Evolutionary conservation across 2,329 filamentous ascomycete genomes (phyloP).

Genomic region (Pestalotiopsis sp.): DNA sequence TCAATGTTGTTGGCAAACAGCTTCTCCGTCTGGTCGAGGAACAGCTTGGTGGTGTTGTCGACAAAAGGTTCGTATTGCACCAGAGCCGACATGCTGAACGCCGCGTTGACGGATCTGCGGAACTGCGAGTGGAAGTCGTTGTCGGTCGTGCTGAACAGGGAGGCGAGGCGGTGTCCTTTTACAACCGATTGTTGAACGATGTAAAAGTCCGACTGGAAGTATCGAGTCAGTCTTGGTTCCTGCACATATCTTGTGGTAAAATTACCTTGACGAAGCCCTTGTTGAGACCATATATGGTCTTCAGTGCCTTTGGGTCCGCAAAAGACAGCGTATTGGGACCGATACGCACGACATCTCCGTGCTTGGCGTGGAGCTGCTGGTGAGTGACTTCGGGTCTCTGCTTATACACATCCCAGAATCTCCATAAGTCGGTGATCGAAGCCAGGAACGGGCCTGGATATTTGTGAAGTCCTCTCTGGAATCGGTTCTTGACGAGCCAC

Average conservation of each 20-base stretch:
- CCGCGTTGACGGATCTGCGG: slow-evolving; percentile 73
- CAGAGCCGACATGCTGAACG: slow-evolving; percentile 77
- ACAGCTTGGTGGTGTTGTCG: slow-evolving; percentile 73
- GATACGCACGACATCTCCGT: slow-evolving; percentile 75
- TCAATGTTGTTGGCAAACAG: slow-evolving; percentile 50
- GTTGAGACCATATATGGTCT: slow-evolving; percentile 79
- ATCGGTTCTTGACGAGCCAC: slow-evolving; percentile 52
- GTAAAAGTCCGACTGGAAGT: slow-evolving; percentile 73
- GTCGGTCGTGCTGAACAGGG: slow-evolving; percentile 76
- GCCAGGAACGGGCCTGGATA: slow-evolving; percentile 76
- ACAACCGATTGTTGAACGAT: slow-evolving; percentile 75
- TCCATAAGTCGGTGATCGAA: slow-evolving; percentile 73
- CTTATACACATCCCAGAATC: slow-evolving; percentile 69
- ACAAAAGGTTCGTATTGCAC: slow-evolving; percentile 82
- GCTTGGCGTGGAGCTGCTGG: slow-evolving; percentile 67
- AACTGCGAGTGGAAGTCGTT: slow-evolving; percentile 77
- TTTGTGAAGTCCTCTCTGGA: slow-evolving; percentile 63
- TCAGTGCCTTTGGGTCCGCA: slow-evolving; percentile 72
- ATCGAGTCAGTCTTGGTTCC: slow-evolving; percentile 15
- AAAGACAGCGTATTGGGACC: slow-evolving; percentile 78
- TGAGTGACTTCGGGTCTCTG: slow-evolving; percentile 70
- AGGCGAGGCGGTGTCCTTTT: slow-evolving; percentile 68
- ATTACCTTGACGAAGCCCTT: slow-evolving; percentile 78
- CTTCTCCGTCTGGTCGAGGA: slow-evolving; percentile 64
- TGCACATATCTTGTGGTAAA: neutral